Evolutionary conservation across 495 filamentous ascomycete species (phyloP).

Genomic region (Echria macrotheca): DNA sequence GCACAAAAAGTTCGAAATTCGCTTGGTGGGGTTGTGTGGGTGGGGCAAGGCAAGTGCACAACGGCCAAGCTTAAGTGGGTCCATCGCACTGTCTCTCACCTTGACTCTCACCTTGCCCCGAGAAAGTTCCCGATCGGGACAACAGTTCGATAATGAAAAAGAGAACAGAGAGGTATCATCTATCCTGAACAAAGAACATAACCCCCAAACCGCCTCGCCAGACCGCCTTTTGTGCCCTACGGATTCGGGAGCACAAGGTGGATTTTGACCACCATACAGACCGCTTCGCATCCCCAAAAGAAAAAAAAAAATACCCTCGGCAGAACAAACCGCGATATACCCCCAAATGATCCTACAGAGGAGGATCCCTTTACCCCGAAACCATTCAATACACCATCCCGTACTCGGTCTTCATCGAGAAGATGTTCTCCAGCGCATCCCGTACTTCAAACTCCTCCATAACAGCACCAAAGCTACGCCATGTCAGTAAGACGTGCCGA

Average conservation of each 20-base stretch:
- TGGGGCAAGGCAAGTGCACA: slow-evolving; percentile 4
- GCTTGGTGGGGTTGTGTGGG: slow-evolving; percentile 25
- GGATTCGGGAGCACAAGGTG: too few species aligned
- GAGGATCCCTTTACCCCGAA: too few species aligned
- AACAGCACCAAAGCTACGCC: slow-evolving; percentile 67
- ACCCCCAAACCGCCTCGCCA: background rate
- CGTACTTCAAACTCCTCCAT: slow-evolving; percentile 88
- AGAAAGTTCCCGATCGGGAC: background rate
- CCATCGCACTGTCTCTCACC: slow-evolving; percentile 5
- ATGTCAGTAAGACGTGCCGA: slow-evolving; percentile 13
- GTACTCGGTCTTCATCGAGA: slow-evolving; percentile 57
- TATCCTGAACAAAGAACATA: background rate
- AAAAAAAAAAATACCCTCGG: background rate
- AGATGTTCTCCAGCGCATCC: slow-evolving; percentile 72
- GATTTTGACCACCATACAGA: too few species aligned
- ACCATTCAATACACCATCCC: slow-evolving; percentile 27
- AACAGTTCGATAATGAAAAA: background rate
- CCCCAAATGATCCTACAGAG: too few species aligned
- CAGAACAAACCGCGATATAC: too few species aligned
- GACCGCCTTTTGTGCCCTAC: too few species aligned
- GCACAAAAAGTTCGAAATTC: slow-evolving; percentile 23
- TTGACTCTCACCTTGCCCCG: background rate
- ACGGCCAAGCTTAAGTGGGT: background rate
- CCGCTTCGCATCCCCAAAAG: background rate
- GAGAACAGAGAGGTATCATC: too few species aligned